Evolutionary conservation across 495 filamentous ascomycete genomes (phyloP).

Genomic region (Cetradonia linearis): DNA sequence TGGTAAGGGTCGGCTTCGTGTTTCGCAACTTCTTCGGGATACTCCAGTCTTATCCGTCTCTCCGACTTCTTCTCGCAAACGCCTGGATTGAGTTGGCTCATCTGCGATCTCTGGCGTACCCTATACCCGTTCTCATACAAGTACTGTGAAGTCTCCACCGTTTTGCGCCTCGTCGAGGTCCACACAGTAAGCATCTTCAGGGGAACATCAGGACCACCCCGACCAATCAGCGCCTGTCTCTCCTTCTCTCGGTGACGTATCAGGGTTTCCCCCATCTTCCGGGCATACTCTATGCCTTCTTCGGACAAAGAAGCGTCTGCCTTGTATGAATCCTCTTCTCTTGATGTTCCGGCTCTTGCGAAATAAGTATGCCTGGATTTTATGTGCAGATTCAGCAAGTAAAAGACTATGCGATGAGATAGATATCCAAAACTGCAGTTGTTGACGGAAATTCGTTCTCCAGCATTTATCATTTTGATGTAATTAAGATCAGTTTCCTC

Average conservation of each 20-base stretch:
- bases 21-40: conserved; percentile 81
- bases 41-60: conserved; percentile 64
- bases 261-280: conserved; percentile 75
- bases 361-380: conserved; percentile 92
- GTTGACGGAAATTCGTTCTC: conserved; percentile 84
- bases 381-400: conserved; percentile 93
- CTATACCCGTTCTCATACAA: conserved; percentile 68
- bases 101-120: conserved; percentile 81
- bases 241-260: conserved; percentile 74
- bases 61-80: conserved; percentile 89
- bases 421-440: conserved; percentile 93
- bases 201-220: conserved; percentile 56
- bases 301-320: conserved; percentile 73
- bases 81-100: conserved; percentile 94
- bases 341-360: conserved; percentile 62
- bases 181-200: conserved; percentile 79
- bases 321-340: conserved; percentile 81
- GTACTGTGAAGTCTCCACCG: conserved; percentile 80
- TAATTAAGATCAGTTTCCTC: conserved; percentile 86
- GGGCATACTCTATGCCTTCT: conserved; percentile 75
- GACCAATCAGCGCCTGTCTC: conserved; percentile 53
- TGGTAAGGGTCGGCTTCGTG: conserved; percentile 95
- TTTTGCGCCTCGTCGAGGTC: conserved; percentile 85
- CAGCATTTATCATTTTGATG: conserved; percentile 99
- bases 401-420: conserved; percentile 89